Evolutionary conservation across 805 yeast species (phyloP).

Genomic region (Starmerella cellae): DNA sequence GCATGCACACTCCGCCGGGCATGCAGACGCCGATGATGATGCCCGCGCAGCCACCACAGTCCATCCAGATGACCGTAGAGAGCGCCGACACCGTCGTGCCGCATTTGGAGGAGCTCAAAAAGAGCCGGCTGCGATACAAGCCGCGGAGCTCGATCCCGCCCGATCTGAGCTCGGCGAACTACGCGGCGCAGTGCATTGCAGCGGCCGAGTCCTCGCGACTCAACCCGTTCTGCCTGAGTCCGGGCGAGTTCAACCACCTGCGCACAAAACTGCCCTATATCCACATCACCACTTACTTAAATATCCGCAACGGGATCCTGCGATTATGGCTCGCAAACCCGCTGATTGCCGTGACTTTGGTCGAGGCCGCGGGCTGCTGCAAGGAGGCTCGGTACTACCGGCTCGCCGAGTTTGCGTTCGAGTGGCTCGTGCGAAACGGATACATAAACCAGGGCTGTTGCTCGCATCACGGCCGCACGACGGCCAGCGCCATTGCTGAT

Average conservation of each 20-base stretch:
- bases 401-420: slow-evolving; percentile 34
- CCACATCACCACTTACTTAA: slow-evolving; percentile 33
- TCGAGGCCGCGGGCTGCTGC: slow-evolving; percentile 34
- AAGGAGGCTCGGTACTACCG: slow-evolving; percentile 29
- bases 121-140: slow-evolving; percentile 23
- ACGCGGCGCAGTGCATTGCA: slow-evolving; percentile 30
- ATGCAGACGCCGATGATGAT: neutral
- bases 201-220: slow-evolving; percentile 32
- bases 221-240: slow-evolving; percentile 29
- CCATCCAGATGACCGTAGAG: neutral
- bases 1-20: neutral
- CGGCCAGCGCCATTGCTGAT: slow-evolving; percentile 3
- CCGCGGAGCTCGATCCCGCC: slow-evolving; percentile 32
- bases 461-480: slow-evolving; percentile 6
- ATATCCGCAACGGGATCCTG: slow-evolving; percentile 32
- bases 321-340: slow-evolving; percentile 34
- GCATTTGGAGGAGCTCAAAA: slow-evolving; percentile 1
- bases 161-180: slow-evolving; percentile 26
- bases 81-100: neutral
- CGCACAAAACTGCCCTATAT: slow-evolving; percentile 26
- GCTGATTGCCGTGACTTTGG: slow-evolving; percentile 29
- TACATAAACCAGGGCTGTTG: slow-evolving; percentile 33
- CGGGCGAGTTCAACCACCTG: slow-evolving; percentile 29
- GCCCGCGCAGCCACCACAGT: neutral
- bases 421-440: slow-evolving; percentile 32